Evolutionary conservation across 768 basidiomycete species (phyloP), one percentile per base, ranked within the genome.

Genomic region (Pleurotus ostreatus): DNA sequence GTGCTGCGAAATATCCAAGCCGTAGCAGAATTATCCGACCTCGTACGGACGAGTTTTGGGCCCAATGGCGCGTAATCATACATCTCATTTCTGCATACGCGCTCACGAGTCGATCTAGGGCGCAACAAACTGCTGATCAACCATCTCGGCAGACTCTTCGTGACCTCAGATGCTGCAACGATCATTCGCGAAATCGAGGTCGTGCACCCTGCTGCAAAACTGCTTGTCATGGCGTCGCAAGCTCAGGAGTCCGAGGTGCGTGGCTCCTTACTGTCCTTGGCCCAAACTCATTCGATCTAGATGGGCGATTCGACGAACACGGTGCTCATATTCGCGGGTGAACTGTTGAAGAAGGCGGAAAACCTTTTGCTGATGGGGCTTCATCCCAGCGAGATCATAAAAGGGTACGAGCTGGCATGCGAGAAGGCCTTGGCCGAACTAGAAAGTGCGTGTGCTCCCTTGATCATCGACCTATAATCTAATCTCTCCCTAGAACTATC

Each of bases 181-280:
- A 98, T 99, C 72, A 94, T 99, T 66, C 83, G 89, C 61, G 97
- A 99, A 75, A 86, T 98, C 67, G 97, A 99, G 68, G 94, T 99
- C 56, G 94, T 98, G 13, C 97, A 99, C 71, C 97, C 97, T 1
- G 97, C 96, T 4, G 97, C 95, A 30, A 99, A 98, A 69, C 78
- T 99, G n/a, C 75, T 98, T n/a, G 96, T 98, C 12, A 97, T 98
- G 94, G 93, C 94, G 23, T 92, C 91, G 23, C 94, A 98, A 66
- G 92, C 96, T 11, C 97, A 98, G 69, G 97, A 98, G 69, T 70
- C 86, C 0, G 96, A 98, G 82, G 94, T 93, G 57, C 59, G 83
- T 71, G 48, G 22, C 34, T 30, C 30, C 30, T 34, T 34, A 2
- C 7, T 3, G 30, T 34, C 30, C 9, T 34, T 34, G 8, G 9